Percentiles rank a stretch among this genome's conserved stretches.
These are phyloP conservation scores for Medicago arabica DNA, from an alignment of 306 rosid species.

Conservation along the genomic window DNA sequence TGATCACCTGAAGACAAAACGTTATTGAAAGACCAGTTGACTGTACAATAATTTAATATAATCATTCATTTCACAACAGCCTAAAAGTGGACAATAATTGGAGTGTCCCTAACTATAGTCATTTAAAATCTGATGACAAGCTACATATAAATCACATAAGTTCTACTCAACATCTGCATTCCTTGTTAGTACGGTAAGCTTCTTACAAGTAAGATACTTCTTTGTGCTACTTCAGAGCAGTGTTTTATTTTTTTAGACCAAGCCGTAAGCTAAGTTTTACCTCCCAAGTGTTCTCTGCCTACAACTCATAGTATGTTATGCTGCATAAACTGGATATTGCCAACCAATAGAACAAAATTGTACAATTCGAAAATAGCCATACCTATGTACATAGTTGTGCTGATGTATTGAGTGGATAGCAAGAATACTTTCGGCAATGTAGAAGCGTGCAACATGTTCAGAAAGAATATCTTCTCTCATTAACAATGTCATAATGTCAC, in stretches of 20 bases:
- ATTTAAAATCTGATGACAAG: constrained; percentile 33
- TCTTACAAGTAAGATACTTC: constrained; percentile 15
- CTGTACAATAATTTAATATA: constrained; percentile 23
- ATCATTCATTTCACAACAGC: constrained; percentile 30
- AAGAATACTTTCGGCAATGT: constrained; percentile 95
- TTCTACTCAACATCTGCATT: not conserved
- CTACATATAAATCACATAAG: constrained; percentile 25
- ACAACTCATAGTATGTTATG: constrained; percentile 20
- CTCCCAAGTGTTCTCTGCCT: constrained; percentile 38
- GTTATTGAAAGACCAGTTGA: constrained; percentile 11
- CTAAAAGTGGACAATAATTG: constrained; percentile 11
- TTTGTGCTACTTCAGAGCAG: not conserved
- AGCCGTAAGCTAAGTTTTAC: constrained; percentile 25
- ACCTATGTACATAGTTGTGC: constrained; percentile 97
- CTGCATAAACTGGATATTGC: constrained; percentile 35
- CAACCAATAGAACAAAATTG: constrained; percentile 29
- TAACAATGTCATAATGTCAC: constrained; percentile 96
- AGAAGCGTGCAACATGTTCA: constrained; percentile 92
- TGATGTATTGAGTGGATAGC: constrained; percentile 97
- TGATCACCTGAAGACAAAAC: constrained; percentile 17
- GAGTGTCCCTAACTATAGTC: constrained; percentile 16
- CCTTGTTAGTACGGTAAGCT: constrained; percentile 18
- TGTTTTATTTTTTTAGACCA: constrained; percentile 29
- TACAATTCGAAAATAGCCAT: constrained; percentile 32
- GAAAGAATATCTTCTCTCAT: constrained; percentile 98